Base-by-base conservation (phyloP, 805 yeast genomes). In the Candida vaughaniae region DNA sequence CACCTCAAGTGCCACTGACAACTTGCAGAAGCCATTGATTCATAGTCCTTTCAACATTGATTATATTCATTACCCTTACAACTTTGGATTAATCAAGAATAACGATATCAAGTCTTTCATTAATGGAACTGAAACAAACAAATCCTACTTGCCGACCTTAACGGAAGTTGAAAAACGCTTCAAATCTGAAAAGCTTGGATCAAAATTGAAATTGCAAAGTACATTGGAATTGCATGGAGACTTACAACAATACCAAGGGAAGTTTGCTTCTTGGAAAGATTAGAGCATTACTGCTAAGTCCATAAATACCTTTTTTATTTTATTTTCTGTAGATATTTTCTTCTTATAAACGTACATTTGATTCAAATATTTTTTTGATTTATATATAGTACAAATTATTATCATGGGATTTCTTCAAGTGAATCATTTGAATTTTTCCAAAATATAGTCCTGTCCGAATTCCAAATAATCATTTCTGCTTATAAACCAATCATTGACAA, bases 11-110 rank as follows among this genome's bases (percentile, higher is more conserved):
- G 38, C 47, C 16, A 48, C 56, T 23, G 35, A 55, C 23, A 55
- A 56, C 36, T 58, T 71, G 35, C 49, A 55, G 4, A 35, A 46
- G 6, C 66, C 75, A 9, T 61, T 66, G 41, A 63, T 75, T 45
- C 49, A 65, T 9, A 53, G 55, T 31, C 71, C 56, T 46, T 60
- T 66, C 38, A 65, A 65, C 29, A 56, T 71, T 22, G 63, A 64
- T 51, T 68, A 54, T 56, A 55, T 54, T 27, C 45, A 56, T 15
- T 77, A 77, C 47, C 88, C 89, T 25, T 77, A 69, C 64, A 64
- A 76, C 52, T 83, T 78, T 73, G 96, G 95, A 20, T 71, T 93
- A 47, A 98, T 98, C 35, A 68, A 77, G 9, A 87, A 85, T 60
- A 45, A 56, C 25, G 84, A 79, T 42, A 71, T 91, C 39, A 75